A percentile compares a stretch with the other conserved stretches of the same genome.
Conservation (phyloP, 177 flowering plant species). For the Telopea speciosissima region DNA sequence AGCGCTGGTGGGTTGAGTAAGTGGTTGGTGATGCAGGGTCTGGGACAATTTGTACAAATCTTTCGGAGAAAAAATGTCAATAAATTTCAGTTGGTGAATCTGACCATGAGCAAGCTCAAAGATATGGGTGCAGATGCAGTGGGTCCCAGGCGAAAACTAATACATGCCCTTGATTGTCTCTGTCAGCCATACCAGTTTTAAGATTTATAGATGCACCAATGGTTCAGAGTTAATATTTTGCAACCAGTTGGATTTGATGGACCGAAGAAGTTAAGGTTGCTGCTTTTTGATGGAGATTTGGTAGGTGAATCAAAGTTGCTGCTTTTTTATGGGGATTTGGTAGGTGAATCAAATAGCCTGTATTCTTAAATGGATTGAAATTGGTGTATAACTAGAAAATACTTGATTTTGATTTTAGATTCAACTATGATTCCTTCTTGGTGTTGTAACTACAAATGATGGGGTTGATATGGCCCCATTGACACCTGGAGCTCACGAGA, state of each 20-base stretch:
- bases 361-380: not conserved
- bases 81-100: conserved; percentile 57
- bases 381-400: not conserved
- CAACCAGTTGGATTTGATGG: not conserved
- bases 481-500: too few species aligned
- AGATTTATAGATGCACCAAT: conserved; percentile 8
- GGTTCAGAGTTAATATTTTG: not conserved
- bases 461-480: too few species aligned
- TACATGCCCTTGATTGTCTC: conserved; percentile 84
- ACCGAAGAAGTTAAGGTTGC: not conserved
- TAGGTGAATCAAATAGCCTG: not conserved
- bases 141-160: conserved; percentile 90
- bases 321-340: not conserved
- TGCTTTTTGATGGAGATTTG: not conserved
- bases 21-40: conserved; percentile 75
- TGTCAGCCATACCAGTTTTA: conserved; percentile 51
- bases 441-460: not conserved
- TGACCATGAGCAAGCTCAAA: conserved; percentile 83
- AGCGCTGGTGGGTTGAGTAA: conserved; percentile 74
- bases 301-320: not conserved
- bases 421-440: not conserved
- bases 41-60: conserved; percentile 54
- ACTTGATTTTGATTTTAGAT: not conserved
- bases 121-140: conserved; percentile 90
- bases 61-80: conserved; percentile 39